These are phyloP conservation scores for Trichoderma sp. DNA, from an alignment of 2,329 filamentous ascomycete species.

Conservation along the genomic window DNA sequence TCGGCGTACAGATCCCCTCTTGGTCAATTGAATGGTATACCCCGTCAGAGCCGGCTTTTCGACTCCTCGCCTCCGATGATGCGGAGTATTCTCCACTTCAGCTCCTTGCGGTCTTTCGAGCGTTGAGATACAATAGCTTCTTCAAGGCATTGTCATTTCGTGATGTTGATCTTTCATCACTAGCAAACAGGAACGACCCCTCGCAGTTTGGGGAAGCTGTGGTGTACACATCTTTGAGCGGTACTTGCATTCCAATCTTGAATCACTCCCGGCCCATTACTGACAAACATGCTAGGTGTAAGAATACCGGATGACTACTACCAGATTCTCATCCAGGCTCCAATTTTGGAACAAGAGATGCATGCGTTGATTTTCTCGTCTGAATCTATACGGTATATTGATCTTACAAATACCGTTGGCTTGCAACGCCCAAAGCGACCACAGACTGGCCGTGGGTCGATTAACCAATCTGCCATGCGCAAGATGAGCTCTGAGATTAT, in stretches of 20 bases:
- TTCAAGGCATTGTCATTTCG: slow-evolving; percentile 57
- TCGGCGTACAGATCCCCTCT: slow-evolving; percentile 46
- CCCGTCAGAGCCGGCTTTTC: slow-evolving; percentile 50
- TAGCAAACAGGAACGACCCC: slow-evolving; percentile 42
- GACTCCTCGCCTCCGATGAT: slow-evolving; percentile 44
- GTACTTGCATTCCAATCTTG: slow-evolving; percentile 31
- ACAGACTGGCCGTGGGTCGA: slow-evolving; percentile 26
- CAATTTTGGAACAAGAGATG: slow-evolving; percentile 54
- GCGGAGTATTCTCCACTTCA: slow-evolving; percentile 47
- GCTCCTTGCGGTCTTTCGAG: slow-evolving; percentile 54
- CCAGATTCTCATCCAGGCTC: slow-evolving; percentile 46
- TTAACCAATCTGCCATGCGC: slow-evolving; percentile 25
- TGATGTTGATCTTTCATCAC: slow-evolving; percentile 47
- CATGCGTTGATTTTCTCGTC: slow-evolving; percentile 55
- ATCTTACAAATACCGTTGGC: slow-evolving; percentile 45
- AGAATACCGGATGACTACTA: slow-evolving; percentile 48
- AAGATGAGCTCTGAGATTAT: slow-evolving; percentile 41
- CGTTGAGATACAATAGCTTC: slow-evolving; percentile 57
- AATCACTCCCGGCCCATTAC: not conserved
- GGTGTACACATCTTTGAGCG: slow-evolving; percentile 51
- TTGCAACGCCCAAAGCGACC: slow-evolving; percentile 25
- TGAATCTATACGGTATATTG: slow-evolving; percentile 53
- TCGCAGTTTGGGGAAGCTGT: slow-evolving; percentile 44
- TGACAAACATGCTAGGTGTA: slow-evolving; percentile 34
- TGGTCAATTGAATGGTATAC: slow-evolving; percentile 49